phyloP scores from a whole-genome alignment of 2,329 filamentous ascomycete species.

The Ceratocystis ficicola region DNA sequence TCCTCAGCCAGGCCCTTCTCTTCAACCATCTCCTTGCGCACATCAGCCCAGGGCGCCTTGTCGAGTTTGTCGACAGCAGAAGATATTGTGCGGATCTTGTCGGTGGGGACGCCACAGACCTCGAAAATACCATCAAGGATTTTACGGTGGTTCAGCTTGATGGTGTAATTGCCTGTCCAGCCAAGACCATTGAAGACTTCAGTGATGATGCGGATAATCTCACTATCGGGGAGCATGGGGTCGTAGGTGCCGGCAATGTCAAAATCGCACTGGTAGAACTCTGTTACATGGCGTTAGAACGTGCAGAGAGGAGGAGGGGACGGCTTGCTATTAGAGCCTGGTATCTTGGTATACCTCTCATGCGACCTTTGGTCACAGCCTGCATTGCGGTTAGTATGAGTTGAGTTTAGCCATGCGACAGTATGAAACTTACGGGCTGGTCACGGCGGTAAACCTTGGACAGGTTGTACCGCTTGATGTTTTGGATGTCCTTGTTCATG shows the following conservation, averaged over 20 bases:
- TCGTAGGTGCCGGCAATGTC: constrained; percentile 79
- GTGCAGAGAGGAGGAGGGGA: too few relatives aligned
- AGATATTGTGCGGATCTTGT: constrained; percentile 80
- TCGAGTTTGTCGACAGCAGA: constrained; percentile 94
- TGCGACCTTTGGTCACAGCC: constrained; percentile 78
- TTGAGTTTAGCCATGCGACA: neutral
- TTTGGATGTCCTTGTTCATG: constrained; percentile 72
- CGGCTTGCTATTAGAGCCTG: neutral
- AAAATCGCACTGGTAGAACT: constrained; percentile 97
- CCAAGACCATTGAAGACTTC: constrained; percentile 24
- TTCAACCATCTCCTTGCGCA: constrained; percentile 83
- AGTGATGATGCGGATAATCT: constrained; percentile 71
- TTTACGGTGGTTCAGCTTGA: constrained; percentile 88
- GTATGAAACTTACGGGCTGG: constrained; percentile 28
- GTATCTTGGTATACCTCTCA: constrained; percentile 41
- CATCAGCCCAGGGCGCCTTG: constrained; percentile 63
- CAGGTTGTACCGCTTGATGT: constrained; percentile 89
- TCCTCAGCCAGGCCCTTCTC: constrained; percentile 69
- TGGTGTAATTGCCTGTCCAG: constrained; percentile 52
- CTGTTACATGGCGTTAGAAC: constrained; percentile 29
- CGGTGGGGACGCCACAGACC: constrained; percentile 74
- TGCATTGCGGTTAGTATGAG: constrained; percentile 36
- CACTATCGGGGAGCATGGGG: constrained; percentile 82
- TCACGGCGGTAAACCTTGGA: constrained; percentile 59
- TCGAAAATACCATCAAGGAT: constrained; percentile 87